These are phyloP conservation scores for Backusella parvicylindrica DNA, from an alignment of 192 early-diverging fungal genomes.

Conservation along the genomic window DNA sequence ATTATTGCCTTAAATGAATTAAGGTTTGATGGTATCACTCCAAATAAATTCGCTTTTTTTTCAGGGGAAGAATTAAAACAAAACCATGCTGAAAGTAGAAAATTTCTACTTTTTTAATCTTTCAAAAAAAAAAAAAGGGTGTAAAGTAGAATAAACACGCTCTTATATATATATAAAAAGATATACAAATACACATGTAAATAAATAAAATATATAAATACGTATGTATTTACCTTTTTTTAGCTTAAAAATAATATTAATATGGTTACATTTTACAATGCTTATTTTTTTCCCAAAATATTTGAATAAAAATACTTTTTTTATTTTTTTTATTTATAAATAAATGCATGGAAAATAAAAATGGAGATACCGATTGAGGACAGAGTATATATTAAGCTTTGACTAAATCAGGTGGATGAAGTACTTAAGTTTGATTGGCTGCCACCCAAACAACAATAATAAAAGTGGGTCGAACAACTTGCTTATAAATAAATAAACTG, in stretches of 20 bases:
- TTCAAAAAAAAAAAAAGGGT: not conserved
- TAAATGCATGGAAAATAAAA: not conserved
- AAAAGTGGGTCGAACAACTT: not conserved
- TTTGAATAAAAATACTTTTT: not conserved
- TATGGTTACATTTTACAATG: not conserved
- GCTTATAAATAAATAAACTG: not conserved
- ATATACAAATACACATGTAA: not conserved
- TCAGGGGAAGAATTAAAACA: not conserved
- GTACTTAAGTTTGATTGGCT: not conserved
- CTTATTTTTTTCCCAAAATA: not conserved
- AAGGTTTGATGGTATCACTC: not conserved
- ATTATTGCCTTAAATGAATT: not conserved
- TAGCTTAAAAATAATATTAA: not conserved
- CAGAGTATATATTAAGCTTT: not conserved
- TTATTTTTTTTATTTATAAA: not conserved
- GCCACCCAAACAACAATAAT: not conserved
- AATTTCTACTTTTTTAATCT: not conserved
- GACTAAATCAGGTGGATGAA: not conserved
- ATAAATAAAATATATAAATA: not conserved
- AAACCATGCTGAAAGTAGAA: not conserved
- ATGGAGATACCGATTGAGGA: not conserved
- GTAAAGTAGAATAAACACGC: not conserved
- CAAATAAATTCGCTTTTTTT: not conserved
- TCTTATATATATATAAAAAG: not conserved
- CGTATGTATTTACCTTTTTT: not conserved